Base-by-base conservation (phyloP, 768 basidiomycete species). In the Russula vinacea region DNA sequence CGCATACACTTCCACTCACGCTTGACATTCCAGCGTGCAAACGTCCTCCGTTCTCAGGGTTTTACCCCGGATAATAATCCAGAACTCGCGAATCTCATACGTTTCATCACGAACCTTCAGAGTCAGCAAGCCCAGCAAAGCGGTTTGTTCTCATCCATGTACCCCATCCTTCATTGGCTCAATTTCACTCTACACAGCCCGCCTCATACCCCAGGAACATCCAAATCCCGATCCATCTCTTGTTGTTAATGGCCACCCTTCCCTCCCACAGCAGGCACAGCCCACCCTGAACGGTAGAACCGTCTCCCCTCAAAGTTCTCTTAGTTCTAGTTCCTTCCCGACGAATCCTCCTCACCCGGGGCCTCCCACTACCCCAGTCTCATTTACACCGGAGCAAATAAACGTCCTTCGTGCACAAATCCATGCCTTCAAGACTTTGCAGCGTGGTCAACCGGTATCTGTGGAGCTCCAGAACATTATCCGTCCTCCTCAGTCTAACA, bases 391-490 rank as follows among this genome's bases (percentile, higher is more conserved):
- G 0, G 87, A 89, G 64, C 92, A 92, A 70, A 85, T 92, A 53
- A 79, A 78, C 62, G 83, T 87, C 11, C 81, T 94, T n/a, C 83
- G 89, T 16, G 85, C 88, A 0, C 92, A 94, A 69, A 92, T 94
- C 17, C 82, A 87, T 55, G 91, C 92, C 4, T 93, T 87, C 78
- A 90, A 88, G 71, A 80, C 85, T 66, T 78, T 94, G 68, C 78
- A 78, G 17, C 81, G 86, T 26, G 84, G 86, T 24, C 72, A 84
- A 9, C 84, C 89, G 17, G 79, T 91, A 47, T 87, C 90, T 16
- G 85, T 90, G 14, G 72, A 81, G 65, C 70, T 94, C 33, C 89
- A 88, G 65, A 84, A 87, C 60, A 85, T 87, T 14, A 84, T 92
- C 51, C 84, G 83, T 22, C 80, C 85, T 13, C 83, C 84, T 55